Conservation (phyloP, 1,284 basidiomycete species). For the Apiotrichum gamsii region DNA sequence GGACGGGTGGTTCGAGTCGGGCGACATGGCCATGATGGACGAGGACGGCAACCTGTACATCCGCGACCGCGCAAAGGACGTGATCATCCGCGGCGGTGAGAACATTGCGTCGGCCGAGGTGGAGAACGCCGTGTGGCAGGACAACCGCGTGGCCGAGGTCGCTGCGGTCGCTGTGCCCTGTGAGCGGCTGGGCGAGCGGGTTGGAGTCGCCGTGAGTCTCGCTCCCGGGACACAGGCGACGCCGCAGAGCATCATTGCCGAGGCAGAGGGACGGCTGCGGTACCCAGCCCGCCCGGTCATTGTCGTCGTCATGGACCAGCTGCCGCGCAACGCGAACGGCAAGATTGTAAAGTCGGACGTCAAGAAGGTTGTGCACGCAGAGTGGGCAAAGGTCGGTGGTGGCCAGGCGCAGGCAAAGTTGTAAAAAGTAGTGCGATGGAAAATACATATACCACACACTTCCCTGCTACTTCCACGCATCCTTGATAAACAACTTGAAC, state of each 20-base stretch:
- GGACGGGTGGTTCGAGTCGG: constrained; percentile 44
- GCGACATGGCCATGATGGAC: constrained; percentile 35
- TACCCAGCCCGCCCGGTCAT: constrained; percentile 9
- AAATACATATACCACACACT: no score
- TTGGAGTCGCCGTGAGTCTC: constrained; percentile 32
- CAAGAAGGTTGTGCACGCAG: constrained; percentile 11
- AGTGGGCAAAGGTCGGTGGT: constrained; percentile 7
- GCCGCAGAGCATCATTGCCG: constrained; percentile 1
- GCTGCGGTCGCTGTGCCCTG: constrained; percentile 37
- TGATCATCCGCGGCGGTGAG: constrained; percentile 44
- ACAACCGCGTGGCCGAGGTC: constrained; percentile 31
- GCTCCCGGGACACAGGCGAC: constrained; percentile 11
- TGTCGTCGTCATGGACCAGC: constrained; percentile 3
- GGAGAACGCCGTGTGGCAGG: constrained; percentile 37
- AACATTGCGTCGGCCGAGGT: constrained; percentile 40
- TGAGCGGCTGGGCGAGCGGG: constrained; percentile 33
- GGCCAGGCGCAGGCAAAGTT: constrained; percentile 4
- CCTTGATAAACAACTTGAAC: background rate
- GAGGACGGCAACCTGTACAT: constrained; percentile 37
- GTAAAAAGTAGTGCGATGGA: no score
- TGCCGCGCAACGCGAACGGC: constrained; percentile 16
- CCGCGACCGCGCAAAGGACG: constrained; percentile 40
- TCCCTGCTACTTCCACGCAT: no score
- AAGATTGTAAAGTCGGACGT: constrained; percentile 19
- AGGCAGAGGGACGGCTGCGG: constrained; percentile 1